phyloP scores from a whole-genome alignment of 352 stramenopile genomes.

The Globisporangium ultimum region DNA sequence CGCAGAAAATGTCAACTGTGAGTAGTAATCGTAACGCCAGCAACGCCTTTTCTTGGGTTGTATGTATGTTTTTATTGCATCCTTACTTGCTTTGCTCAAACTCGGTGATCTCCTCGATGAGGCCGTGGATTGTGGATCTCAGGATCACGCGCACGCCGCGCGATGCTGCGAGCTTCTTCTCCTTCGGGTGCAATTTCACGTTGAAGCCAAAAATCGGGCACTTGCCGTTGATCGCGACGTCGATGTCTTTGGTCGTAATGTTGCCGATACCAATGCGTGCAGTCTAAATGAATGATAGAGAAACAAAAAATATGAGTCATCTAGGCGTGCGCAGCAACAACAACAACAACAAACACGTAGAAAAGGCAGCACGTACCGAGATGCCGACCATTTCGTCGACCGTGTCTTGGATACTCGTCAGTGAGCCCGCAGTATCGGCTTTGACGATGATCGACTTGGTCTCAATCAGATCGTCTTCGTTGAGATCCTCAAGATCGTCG shows the following conservation, averaged over 20 bases:
- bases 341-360: too few relatives aligned
- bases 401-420: conserved; percentile 81
- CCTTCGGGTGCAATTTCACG: conserved; percentile 60
- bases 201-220: conserved; percentile 87
- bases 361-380: conserved; percentile 26
- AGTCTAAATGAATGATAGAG: conserved; percentile 28
- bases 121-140: conserved; percentile 63
- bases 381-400: conserved; percentile 69
- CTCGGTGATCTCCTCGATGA: conserved; percentile 70
- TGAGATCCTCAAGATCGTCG: conserved; percentile 22
- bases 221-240: conserved; percentile 73
- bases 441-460: conserved; percentile 79
- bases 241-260: conserved; percentile 75
- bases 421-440: conserved; percentile 69
- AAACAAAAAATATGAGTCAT: not conserved
- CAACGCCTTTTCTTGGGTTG: too few relatives aligned
- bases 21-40: too few relatives aligned
- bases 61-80: too few relatives aligned
- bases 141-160: conserved; percentile 68
- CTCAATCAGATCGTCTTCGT: conserved; percentile 39
- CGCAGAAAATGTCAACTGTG: too few relatives aligned
- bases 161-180: conserved; percentile 49
- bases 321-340: not conserved
- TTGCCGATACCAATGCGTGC: conserved; percentile 76
- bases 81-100: conserved; percentile 26